These are phyloP conservation scores for Phalaenopsis equestris DNA, from an alignment of 106 monocot genomes.

Conservation along the genomic window DNA sequence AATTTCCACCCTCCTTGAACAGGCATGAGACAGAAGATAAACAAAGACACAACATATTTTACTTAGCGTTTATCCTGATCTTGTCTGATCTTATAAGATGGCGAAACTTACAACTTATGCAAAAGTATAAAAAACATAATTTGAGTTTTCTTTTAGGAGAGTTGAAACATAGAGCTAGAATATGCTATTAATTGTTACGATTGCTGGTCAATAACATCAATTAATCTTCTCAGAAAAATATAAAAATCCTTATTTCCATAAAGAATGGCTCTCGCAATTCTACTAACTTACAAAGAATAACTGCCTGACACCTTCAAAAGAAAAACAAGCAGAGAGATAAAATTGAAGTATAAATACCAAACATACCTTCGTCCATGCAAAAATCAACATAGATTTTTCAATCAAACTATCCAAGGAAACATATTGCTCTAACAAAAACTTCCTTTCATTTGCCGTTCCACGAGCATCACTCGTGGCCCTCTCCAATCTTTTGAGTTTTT, in stretches of 20 bases:
- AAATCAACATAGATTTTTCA: constrained; percentile 52
- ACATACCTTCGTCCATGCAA: constrained; percentile 80
- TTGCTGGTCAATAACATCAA: background rate
- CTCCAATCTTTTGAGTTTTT: constrained; percentile 61
- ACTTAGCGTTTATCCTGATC: background rate
- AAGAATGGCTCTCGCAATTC: background rate
- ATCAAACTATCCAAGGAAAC: constrained; percentile 59
- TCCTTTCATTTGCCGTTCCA: constrained; percentile 66
- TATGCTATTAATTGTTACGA: background rate
- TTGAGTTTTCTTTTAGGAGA: background rate
- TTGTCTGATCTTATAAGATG: background rate
- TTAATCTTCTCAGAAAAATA: background rate
- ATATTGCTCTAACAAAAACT: constrained; percentile 55
- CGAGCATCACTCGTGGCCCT: constrained; percentile 47
- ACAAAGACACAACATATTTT: background rate
- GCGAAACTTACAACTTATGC: background rate
- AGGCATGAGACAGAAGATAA: background rate
- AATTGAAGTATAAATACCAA: background rate
- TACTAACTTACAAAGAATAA: background rate
- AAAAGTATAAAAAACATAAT: background rate
- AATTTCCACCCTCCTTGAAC: background rate
- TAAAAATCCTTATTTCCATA: background rate
- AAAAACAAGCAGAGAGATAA: background rate
- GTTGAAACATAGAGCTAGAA: background rate
- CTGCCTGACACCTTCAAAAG: background rate